phyloP scores from a whole-genome alignment of 768 basidiomycete species.

The Favolaschia claudopus region DNA sequence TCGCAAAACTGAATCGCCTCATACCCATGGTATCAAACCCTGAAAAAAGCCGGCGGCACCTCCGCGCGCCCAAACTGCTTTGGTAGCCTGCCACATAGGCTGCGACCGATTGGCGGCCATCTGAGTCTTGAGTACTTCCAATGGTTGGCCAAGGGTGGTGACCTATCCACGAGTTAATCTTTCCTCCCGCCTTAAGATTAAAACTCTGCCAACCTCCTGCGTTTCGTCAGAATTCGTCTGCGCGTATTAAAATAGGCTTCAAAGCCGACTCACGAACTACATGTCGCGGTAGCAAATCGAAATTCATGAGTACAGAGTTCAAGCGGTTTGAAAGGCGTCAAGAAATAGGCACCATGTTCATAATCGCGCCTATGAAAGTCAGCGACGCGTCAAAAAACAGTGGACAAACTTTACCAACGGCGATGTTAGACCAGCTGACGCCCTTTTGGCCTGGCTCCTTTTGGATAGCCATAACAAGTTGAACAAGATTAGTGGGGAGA shows the following conservation, averaged over 20 bases:
- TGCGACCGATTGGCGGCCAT: constrained; percentile 98
- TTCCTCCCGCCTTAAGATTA: constrained; percentile 4
- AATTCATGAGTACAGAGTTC: constrained; percentile 7
- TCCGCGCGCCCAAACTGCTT: constrained; percentile 91
- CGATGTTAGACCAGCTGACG: constrained; percentile 94
- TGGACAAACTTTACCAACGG: constrained; percentile 71
- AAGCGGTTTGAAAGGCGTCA: constrained; percentile 18
- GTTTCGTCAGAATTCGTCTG: constrained; percentile 11
- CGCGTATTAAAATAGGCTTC: not conserved
- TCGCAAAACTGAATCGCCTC: constrained; percentile 30
- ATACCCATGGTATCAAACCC: constrained; percentile 97
- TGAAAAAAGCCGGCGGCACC: constrained; percentile 93
- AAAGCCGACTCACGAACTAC: constrained; percentile 44
- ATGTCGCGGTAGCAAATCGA: constrained; percentile 5
- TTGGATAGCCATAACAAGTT: constrained; percentile 73
- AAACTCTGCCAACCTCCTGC: constrained; percentile 21
- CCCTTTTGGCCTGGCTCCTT: constrained; percentile 92
- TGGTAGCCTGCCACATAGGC: constrained; percentile 85
- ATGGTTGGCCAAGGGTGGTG: constrained; percentile 96
- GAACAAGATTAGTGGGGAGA: constrained; percentile 20
- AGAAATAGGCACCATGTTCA: constrained; percentile 87
- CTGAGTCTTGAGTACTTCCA: constrained; percentile 98
- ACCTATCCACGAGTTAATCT: constrained; percentile 60
- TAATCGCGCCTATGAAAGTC: constrained; percentile 77
- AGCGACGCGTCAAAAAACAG: constrained; percentile 21